These are phyloP conservation scores for Citrus hindsii DNA, from an alignment of 345 rosid genomes.

Conservation along the genomic window DNA sequence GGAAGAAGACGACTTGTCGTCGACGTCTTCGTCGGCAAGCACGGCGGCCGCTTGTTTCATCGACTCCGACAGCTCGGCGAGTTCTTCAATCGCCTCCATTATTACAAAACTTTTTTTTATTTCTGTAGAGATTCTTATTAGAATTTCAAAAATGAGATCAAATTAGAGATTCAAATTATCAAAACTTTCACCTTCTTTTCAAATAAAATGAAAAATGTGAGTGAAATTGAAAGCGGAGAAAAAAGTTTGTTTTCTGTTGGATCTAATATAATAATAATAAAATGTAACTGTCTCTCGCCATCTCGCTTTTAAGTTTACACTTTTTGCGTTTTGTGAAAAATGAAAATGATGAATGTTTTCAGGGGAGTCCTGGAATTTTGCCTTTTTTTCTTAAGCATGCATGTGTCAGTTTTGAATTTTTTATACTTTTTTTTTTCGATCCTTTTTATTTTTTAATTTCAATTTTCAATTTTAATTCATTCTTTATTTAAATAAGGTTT, in stretches of 20 bases:
- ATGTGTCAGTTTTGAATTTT: background rate
- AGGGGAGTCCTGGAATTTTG: background rate
- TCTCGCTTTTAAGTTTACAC: background rate
- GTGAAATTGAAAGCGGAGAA: slow-evolving; percentile 22
- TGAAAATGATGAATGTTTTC: background rate
- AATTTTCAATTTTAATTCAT: too few relatives aligned
- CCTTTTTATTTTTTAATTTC: too few relatives aligned
- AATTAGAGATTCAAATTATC: background rate
- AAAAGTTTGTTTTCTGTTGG: slow-evolving; percentile 8
- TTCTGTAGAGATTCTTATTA: slow-evolving; percentile 2
- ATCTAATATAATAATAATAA: background rate
- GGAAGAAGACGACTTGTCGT: slow-evolving; percentile 54
- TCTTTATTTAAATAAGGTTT: too few relatives aligned
- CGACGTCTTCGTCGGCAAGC: slow-evolving; percentile 90
- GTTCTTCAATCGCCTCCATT: slow-evolving; percentile 98
- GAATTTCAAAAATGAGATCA: background rate
- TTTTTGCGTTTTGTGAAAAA: background rate
- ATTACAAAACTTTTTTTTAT: slow-evolving; percentile 18
- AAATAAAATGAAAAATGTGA: background rate
- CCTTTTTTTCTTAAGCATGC: background rate
- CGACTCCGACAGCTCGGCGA: slow-evolving; percentile 80
- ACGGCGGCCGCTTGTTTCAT: slow-evolving; percentile 85
- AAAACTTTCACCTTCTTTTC: background rate
- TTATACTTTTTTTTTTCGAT: too few relatives aligned
- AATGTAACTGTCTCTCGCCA: background rate